Conservation (phyloP, 2,329 filamentous ascomycete species). For the Ceratocystis ficicola region DNA sequence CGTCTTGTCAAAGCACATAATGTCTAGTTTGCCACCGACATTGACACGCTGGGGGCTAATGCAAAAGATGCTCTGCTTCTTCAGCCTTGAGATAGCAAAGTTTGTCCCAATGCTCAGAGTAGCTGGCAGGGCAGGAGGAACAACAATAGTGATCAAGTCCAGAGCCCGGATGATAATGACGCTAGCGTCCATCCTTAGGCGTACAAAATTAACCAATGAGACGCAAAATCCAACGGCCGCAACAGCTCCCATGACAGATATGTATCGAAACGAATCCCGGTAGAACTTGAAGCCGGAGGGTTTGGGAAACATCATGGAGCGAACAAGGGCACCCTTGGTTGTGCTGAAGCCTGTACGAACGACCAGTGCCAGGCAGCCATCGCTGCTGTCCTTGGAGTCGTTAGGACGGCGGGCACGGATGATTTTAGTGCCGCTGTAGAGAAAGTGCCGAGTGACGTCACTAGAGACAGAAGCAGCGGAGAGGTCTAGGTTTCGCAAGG, state of each 20-base stretch:
- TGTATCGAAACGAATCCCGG: slow-evolving; percentile 92
- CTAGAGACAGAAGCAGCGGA: slow-evolving; percentile 71
- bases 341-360: slow-evolving; percentile 94
- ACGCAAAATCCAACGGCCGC: slow-evolving; percentile 78
- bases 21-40: slow-evolving; percentile 86
- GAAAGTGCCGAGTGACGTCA: slow-evolving; percentile 73
- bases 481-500: slow-evolving; percentile 63
- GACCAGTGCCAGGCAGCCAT: slow-evolving; percentile 80
- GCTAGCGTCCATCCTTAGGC: slow-evolving; percentile 72
- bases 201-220: slow-evolving; percentile 86
- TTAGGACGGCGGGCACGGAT: slow-evolving; percentile 81
- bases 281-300: slow-evolving; percentile 98
- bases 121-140: slow-evolving; percentile 85
- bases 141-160: slow-evolving; percentile 94
- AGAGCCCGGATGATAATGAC: slow-evolving; percentile 83
- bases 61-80: slow-evolving; percentile 85
- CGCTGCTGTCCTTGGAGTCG: slow-evolving; percentile 64
- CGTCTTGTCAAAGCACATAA: slow-evolving; percentile 97
- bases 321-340: slow-evolving; percentile 87
- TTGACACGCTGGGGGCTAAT: slow-evolving; percentile 97
- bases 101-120: slow-evolving; percentile 94
- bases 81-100: slow-evolving; percentile 78
- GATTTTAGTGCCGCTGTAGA: slow-evolving; percentile 93
- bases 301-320: slow-evolving; percentile 97
- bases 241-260: slow-evolving; percentile 85